A percentile compares a stretch with the other conserved stretches of the same genome.
phyloP scores from a whole-genome alignment of 441 rosid species.

The Croton setiger region DNA sequence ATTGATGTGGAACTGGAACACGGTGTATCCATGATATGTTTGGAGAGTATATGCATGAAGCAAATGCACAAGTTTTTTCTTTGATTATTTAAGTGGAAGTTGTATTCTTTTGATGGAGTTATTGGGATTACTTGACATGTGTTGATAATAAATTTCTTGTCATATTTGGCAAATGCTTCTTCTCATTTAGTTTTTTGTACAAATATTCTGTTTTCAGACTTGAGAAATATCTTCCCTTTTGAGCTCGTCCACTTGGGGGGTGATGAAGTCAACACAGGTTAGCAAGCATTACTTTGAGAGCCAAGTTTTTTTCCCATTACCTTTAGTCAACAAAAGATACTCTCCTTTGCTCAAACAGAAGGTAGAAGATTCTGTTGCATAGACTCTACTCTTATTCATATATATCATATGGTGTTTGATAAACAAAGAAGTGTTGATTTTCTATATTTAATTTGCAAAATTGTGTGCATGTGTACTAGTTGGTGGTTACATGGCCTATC shows the following conservation, averaged over 20 bases:
- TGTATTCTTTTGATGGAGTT: not conserved
- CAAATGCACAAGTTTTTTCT: slow-evolving; percentile 5
- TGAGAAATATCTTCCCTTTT: slow-evolving; percentile 91
- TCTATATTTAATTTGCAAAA: too few species aligned
- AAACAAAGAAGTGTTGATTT: too few species aligned
- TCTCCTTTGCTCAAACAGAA: not conserved
- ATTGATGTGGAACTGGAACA: not conserved
- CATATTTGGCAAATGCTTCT: not conserved
- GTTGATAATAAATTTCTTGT: not conserved
- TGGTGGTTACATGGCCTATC: too few species aligned
- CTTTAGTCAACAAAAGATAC: not conserved
- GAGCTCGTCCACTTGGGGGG: slow-evolving; percentile 98
- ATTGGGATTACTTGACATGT: not conserved
- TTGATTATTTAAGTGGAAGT: not conserved
- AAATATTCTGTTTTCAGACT: slow-evolving; percentile 40
- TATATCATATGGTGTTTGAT: not conserved
- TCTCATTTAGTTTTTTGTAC: slow-evolving; percentile 11
- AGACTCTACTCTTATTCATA: slow-evolving; percentile 1
- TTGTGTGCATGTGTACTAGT: too few species aligned
- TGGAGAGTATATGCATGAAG: slow-evolving; percentile 8
- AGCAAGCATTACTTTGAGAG: slow-evolving; percentile 25
- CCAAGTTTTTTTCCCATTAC: not conserved
- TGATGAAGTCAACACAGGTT: slow-evolving; percentile 93
- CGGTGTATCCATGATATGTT: not conserved
- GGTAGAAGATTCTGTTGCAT: not conserved